Base-by-base conservation (phyloP, 2,329 filamentous ascomycete species). In the Colletotrichum simmondsii region DNA sequence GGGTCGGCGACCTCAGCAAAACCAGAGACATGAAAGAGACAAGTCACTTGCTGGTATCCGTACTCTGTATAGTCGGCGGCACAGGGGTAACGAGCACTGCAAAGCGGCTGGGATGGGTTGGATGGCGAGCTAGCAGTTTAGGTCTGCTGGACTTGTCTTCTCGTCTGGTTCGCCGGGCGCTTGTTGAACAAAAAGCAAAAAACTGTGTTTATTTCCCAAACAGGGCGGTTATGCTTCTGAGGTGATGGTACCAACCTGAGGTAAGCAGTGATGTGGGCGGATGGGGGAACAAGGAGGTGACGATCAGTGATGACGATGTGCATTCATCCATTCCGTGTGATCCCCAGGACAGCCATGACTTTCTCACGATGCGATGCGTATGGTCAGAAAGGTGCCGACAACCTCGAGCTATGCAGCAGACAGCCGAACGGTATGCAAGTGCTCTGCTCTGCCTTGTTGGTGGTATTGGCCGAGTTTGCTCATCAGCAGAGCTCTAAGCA, bases 401-500 rank as follows among this genome's bases (percentile, higher is more conserved):
- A 35, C 37, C 64, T 46, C 14, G 28, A 16, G 37, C 19, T 19
- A 65, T 58, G 28, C 65, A 60, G 54, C 19, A 28, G 46, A 35
- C 60, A 53, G 60, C 7, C 46, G 60, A 35, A 22, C 60, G 19
- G 5, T 26, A 28, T 22, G 26, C 42, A 42, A 52, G 42, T 32
- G 42, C 26, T n/a, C 49, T 19, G 46, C 12, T 19, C 32, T 35
- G 32, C 32, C 32, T 32, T 32, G 30, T 32, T 32, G 60, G 52
- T 59, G 58, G 42, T 22, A 69, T 49, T 61, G 56, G 65, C 8
- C 19, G 66, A 65, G 65, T 35, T 56, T n/a, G 54, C 49, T 54
- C 65, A 70, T 72, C 46, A 54, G 66, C 59, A 70, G 42, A 56
- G 54, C 54, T 68, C 24, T 57, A 26, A n/a, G 19, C 32, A 32